Conservation (phyloP, 78 protist genomes). For the Dictyostelium purpureum region DNA sequence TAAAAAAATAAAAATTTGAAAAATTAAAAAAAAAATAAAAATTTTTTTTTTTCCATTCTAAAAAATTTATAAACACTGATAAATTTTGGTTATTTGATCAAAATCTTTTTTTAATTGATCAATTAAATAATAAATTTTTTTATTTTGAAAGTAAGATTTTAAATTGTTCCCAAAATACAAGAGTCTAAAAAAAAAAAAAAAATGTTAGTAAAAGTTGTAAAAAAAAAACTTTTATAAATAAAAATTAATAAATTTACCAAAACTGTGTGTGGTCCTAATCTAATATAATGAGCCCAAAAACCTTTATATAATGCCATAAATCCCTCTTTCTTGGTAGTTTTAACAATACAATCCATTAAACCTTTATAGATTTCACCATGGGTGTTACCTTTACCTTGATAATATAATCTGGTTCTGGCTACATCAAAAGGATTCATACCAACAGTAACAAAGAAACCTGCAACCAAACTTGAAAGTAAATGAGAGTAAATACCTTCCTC, state of each 20-base stretch:
- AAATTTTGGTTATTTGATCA: background rate
- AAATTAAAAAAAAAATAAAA: background rate
- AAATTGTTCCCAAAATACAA: slow-evolving; percentile 77
- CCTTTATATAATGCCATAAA: slow-evolving; percentile 62
- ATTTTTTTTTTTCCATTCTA: background rate
- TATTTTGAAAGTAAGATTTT: slow-evolving; percentile 13
- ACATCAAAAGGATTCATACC: slow-evolving; percentile 81
- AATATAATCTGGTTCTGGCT: slow-evolving; percentile 64
- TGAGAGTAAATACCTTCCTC: slow-evolving; percentile 35
- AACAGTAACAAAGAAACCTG: slow-evolving; percentile 58
- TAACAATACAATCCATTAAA: slow-evolving; percentile 56
- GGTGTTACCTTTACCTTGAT: slow-evolving; percentile 61
- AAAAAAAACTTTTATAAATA: too few relatives aligned
- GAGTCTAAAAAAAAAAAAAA: background rate
- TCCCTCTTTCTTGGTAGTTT: slow-evolving; percentile 54
- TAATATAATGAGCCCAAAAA: slow-evolving; percentile 56
- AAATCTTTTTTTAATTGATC: background rate
- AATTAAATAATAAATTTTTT: background rate
- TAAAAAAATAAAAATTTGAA: too few relatives aligned
- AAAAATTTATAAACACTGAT: background rate
- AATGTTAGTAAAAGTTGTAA: background rate
- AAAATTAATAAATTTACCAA: background rate
- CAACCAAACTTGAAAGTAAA: slow-evolving; percentile 37
- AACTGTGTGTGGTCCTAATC: slow-evolving; percentile 70
- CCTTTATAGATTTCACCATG: slow-evolving; percentile 71